phyloP scores from a whole-genome alignment of 2,329 filamentous ascomycete genomes.

The Penicillium sp. region DNA sequence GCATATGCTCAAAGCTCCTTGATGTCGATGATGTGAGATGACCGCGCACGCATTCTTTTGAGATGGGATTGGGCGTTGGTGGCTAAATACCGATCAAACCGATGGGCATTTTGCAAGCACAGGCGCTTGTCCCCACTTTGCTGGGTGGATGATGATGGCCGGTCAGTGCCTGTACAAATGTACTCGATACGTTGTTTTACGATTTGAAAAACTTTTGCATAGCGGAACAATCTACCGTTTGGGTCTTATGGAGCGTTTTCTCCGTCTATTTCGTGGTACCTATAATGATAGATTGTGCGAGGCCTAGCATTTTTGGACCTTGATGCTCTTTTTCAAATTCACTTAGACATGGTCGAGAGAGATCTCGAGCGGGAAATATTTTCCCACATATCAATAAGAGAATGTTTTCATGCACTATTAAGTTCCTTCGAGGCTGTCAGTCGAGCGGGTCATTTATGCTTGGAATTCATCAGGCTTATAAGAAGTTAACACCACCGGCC shows the following conservation, averaged over 20 bases:
- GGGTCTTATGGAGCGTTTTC: conserved; percentile 3
- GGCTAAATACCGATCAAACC: conserved; percentile 18
- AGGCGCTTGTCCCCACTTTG: neutral
- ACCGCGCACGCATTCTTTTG: conserved; percentile 23
- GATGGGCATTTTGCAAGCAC: conserved; percentile 12
- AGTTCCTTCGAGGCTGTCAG: too few relatives aligned
- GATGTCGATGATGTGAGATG: conserved; percentile 73
- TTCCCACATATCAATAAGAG: too few relatives aligned
- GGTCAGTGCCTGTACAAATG: conserved; percentile 18
- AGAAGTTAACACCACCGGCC: too few relatives aligned
- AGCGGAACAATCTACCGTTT: conserved; percentile 26
- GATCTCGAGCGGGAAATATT: too few relatives aligned
- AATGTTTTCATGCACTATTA: too few relatives aligned
- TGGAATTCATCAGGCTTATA: too few relatives aligned
- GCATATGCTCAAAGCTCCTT: conserved; percentile 85
- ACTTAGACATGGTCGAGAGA: too few relatives aligned
- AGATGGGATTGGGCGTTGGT: conserved; percentile 31
- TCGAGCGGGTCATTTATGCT: too few relatives aligned
- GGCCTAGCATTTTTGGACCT: neutral
- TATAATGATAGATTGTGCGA: conserved; percentile 8
- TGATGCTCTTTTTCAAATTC: neutral
- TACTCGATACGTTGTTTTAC: conserved; percentile 27
- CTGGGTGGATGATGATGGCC: conserved; percentile 10
- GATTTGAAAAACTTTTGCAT: conserved; percentile 29
- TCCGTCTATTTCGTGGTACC: conserved; percentile 7